Percentiles rank a stretch among this genome's conserved stretches.
These are phyloP conservation scores for Mortierella sp. DNA, from an alignment of 371 early-diverging fungal genomes.

Conservation along the genomic window DNA sequence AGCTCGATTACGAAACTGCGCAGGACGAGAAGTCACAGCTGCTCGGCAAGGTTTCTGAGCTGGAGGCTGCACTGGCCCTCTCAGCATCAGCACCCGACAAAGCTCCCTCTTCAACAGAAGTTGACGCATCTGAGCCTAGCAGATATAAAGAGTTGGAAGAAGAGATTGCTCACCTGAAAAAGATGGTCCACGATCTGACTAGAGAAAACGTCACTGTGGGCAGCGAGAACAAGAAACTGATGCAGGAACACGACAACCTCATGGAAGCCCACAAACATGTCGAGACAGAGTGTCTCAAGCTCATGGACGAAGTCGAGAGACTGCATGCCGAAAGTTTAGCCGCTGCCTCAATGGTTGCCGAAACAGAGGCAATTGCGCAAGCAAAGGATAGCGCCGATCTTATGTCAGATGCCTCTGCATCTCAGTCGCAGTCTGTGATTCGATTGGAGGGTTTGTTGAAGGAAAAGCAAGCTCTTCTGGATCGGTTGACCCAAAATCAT, in stretches of 20 bases:
- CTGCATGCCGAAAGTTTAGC: conserved; percentile 71
- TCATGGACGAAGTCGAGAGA: conserved; percentile 83
- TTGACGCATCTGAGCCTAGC: conserved; percentile 19
- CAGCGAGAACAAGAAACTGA: conserved; percentile 66
- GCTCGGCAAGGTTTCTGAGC: conserved; percentile 45
- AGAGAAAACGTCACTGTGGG: conserved; percentile 54
- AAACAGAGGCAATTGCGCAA: background rate
- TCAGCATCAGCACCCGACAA: conserved; percentile 24
- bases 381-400: conserved; percentile 7
- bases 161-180: conserved; percentile 40
- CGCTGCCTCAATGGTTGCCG: conserved; percentile 43
- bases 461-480: conserved; percentile 67
- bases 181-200: conserved; percentile 52
- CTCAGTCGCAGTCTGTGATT: conserved; percentile 38
- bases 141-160: conserved; percentile 32
- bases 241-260: conserved; percentile 64
- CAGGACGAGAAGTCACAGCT: conserved; percentile 59
- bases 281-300: conserved; percentile 78
- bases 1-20: conserved; percentile 15
- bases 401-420: background rate
- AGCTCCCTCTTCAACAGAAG: conserved; percentile 24
- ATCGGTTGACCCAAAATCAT: conserved; percentile 62
- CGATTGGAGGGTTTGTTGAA: conserved; percentile 59
- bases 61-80: conserved; percentile 51
- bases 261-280: conserved; percentile 73